phyloP scores from a whole-genome alignment of 1,284 basidiomycete genomes.

The Rhodotorula sp. region DNA sequence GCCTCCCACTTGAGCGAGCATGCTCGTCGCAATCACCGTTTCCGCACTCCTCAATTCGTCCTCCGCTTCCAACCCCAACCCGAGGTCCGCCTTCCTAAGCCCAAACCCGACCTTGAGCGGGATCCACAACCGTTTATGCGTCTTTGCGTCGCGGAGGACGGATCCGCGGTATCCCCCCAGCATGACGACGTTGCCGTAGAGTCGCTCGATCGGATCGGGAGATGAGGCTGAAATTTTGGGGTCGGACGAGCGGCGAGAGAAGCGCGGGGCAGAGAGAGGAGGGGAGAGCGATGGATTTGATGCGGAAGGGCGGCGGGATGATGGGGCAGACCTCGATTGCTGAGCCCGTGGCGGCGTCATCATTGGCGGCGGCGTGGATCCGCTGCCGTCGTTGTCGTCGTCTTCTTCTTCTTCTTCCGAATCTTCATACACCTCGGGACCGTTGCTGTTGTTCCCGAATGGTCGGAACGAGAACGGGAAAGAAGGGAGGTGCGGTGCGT shows the following conservation, averaged over 20 bases:
- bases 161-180: slow-evolving; percentile 48
- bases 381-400: slow-evolving; percentile 16
- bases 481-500: slow-evolving; percentile 6
- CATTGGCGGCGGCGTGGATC: not conserved
- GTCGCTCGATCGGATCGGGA: slow-evolving; percentile 40
- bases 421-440: too few relatives aligned
- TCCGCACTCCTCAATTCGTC: slow-evolving; percentile 42
- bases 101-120: slow-evolving; percentile 47
- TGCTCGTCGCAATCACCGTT: slow-evolving; percentile 44
- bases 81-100: slow-evolving; percentile 45
- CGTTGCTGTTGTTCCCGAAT: not conserved
- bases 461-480: not conserved
- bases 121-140: slow-evolving; percentile 46
- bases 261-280: not conserved
- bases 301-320: not conserved
- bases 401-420: not conserved
- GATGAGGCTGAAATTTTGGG: not conserved
- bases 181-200: slow-evolving; percentile 47
- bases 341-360: not conserved
- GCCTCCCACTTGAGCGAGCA: slow-evolving; percentile 44
- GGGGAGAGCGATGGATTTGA: not conserved
- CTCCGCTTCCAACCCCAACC: slow-evolving; percentile 43
- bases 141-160: slow-evolving; percentile 46
- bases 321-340: not conserved
- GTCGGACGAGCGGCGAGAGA: slow-evolving; percentile 1